Evolutionary conservation across 345 rosid species (phyloP), one percentile per base, ranked within the genome.

Genomic region (Psidium guajava): DNA sequence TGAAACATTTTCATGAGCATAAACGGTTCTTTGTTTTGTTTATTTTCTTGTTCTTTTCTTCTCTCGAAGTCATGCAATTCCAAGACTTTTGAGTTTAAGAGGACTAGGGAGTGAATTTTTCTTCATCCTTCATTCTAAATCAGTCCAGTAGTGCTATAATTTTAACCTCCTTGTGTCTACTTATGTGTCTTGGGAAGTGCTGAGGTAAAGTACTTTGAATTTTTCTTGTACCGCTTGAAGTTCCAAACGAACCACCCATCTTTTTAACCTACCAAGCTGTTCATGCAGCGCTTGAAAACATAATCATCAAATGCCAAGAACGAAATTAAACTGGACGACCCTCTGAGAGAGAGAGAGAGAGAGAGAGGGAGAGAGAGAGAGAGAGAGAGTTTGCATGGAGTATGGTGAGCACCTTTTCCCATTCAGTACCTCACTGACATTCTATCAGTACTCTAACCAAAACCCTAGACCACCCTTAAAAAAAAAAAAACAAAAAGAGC

Each of bases 351-450:
- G 73, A 77, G 85, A 24, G 36, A 59, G 87, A 84, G 73, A 59
- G 74, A 42, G 82, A 42, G 44, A 83, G 61, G 32, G 81, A 84
- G 83, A 58, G 53, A 50, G 54, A 84, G 54, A 57, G 28, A 55
- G 32, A 36, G 22, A 12, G 16, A 4, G 1, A 40, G 22, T 69
- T 69, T 69, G 80, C 80, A 27, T 83, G 81, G 84, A 47, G 58
- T 54, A 56, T 50, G 88, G 25, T 55, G 73, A 87, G 92, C 91
- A 89, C 92, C 58, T 84, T 88, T 90, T 88, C 93, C 91, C 89
- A 89, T 86, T 90, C 91, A 90, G 86, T 87, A 89, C 88, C 90
- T 90, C 90, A 93, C 93, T 95, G 96, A 89, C 93, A 93, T 90
- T 93, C 93, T 85, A 90, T 90, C 91, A 86, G 91, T 86, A 89